Base-by-base conservation (phyloP, 345 rosid species). In the Ricinus communis region DNA sequence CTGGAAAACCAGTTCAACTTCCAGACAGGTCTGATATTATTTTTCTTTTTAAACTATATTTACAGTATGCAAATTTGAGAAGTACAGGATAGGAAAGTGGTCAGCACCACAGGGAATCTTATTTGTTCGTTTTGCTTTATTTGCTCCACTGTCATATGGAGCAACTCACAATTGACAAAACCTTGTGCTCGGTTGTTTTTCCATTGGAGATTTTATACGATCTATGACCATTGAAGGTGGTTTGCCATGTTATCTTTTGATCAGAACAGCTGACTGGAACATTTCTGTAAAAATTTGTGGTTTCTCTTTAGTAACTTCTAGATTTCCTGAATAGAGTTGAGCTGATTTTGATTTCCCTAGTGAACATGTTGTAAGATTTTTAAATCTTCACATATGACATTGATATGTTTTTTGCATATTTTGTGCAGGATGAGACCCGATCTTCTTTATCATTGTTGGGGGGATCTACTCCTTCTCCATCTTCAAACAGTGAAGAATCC, bases 1-100 rank as follows among this genome's bases (percentile, higher is more conserved):
- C 76, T 95, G 96, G 98, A 93, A 89, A 84, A 51, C 90, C 60
- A 74, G 84, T 63, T 89, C 91, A 70, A 82, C 82, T 73, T 83
- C 87, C 27, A 87, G 52, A 81, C 93, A 95, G 99, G 99, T 89
- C 68, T 58, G 74, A 22, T 38, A 74, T 52, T 69, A 21, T 33
- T 73, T 19, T 64, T 18, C 9, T 5, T 65, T 74, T 60, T 15
- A n/a, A 40, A 73, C 36, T 53, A 43, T 52, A 4, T 60, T 13
- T 51, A 22, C 38, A 16, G 10, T 22, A 4, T 47, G 56, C 31
- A 28, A 41, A 19, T 53, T 31, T 41, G 43, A 8, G 3, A 27
- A 59, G 43, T 14, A 21, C 31, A 2, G 31, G 41, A n/a, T 8
- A 14, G 47, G 28, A 51, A 51, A 21, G n/a, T n/a, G n/a, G n/a